These are phyloP conservation scores for Ganoderma sinense DNA, from an alignment of 1,284 basidiomycete species.

Conservation along the genomic window DNA sequence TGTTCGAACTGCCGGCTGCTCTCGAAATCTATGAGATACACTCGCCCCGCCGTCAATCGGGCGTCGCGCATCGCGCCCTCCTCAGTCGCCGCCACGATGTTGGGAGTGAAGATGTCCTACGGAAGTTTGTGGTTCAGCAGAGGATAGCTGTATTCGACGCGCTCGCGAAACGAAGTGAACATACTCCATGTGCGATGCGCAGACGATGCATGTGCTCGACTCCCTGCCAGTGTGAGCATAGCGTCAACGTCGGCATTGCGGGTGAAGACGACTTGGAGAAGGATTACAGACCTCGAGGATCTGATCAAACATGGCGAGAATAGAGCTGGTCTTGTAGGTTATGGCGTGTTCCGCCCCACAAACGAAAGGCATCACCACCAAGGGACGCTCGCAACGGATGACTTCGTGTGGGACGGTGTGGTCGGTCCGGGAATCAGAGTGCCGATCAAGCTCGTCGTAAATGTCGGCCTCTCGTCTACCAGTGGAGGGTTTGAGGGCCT, in stretches of 20 bases:
- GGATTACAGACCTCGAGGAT: neutral
- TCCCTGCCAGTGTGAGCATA: neutral
- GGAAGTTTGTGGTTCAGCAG: neutral
- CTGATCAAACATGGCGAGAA: neutral
- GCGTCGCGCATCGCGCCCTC: neutral
- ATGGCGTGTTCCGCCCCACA: neutral
- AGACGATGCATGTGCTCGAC: neutral
- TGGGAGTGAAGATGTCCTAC: constrained; percentile 28
- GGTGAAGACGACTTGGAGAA: too few species aligned
- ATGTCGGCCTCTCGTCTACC: neutral
- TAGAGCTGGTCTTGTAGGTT: neutral
- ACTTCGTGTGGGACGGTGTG: neutral
- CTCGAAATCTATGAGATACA: neutral
- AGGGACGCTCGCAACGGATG: neutral
- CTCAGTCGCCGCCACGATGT: neutral
- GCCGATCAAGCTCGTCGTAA: neutral
- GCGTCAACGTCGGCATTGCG: neutral
- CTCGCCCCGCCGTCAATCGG: neutral
- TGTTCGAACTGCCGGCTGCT: neutral
- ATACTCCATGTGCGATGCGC: neutral
- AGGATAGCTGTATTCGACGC: too few species aligned
- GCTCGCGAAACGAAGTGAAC: neutral
- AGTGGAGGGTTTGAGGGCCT: neutral
- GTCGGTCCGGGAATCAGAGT: neutral
- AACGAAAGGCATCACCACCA: neutral